A percentile compares a stretch with the other conserved stretches of the same genome.
phyloP scores from a whole-genome alignment of 1,284 basidiomycete genomes.

The Cryptococcus hybrid region DNA sequence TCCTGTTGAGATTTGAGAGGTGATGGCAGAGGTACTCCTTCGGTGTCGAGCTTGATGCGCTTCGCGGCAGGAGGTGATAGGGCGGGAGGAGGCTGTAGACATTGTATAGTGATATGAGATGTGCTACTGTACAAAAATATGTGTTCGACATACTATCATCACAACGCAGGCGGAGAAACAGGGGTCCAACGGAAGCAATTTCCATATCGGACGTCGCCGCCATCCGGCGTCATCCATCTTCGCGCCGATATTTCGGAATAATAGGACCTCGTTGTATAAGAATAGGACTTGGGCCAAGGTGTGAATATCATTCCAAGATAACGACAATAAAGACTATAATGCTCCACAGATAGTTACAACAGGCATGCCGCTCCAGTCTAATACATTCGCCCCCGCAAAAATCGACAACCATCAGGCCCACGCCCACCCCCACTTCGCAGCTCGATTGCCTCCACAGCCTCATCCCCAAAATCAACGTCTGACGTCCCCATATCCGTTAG shows the following conservation, averaged over 20 bases:
- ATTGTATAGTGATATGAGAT: not conserved
- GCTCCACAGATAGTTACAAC: no score
- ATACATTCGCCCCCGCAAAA: no score
- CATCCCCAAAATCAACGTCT: constrained; percentile 4
- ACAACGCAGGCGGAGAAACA: no score
- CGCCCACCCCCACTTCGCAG: constrained; percentile 16
- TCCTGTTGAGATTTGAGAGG: constrained; percentile 18
- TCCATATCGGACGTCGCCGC: no score
- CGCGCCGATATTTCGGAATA: constrained; percentile 12
- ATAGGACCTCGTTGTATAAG: no score
- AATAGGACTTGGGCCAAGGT: not conserved
- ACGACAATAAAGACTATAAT: no score
- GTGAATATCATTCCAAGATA: no score
- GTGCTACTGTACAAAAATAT: no score
- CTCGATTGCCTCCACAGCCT: constrained; percentile 5
- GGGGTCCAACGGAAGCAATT: no score
- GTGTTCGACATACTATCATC: no score
- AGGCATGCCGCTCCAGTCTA: no score
- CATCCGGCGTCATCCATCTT: constrained; percentile 5
- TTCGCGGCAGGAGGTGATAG: constrained; percentile 31
- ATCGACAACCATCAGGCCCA: constrained; percentile 21
- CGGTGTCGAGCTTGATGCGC: constrained; percentile 17
- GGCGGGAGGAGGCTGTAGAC: constrained; percentile 4
- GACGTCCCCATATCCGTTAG: not conserved
- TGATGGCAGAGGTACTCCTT: constrained; percentile 4